phyloP scores from a whole-genome alignment of 2,329 filamentous ascomycete genomes.

The Scortechinia acanthostroma region DNA sequence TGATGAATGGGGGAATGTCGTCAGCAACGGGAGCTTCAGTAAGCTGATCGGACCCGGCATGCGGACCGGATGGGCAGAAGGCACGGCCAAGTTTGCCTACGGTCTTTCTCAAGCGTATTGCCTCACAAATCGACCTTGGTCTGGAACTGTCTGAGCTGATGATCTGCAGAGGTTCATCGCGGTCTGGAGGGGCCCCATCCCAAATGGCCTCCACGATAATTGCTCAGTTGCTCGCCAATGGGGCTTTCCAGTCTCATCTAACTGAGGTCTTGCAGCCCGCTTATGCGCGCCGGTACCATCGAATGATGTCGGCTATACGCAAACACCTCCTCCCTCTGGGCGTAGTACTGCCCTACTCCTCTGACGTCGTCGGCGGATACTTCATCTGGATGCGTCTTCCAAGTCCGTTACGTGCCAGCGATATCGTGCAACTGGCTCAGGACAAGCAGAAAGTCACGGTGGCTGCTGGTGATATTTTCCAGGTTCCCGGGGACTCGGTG shows the following conservation, averaged over 20 bases:
- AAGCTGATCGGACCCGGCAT: conserved; percentile 53
- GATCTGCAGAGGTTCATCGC: conserved; percentile 4
- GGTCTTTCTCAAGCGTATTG: conserved; percentile 50
- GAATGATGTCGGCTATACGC: conserved; percentile 37
- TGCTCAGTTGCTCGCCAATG: conserved; percentile 38
- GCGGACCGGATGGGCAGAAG: conserved; percentile 55
- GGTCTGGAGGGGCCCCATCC: conserved; percentile 6
- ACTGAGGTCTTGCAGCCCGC: conserved; percentile 38
- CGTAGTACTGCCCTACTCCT: conserved; percentile 11
- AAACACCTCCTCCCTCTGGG: conserved; percentile 25
- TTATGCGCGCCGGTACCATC: conserved; percentile 41
- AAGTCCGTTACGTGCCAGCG: conserved; percentile 30
- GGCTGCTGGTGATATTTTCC: conserved; percentile 44
- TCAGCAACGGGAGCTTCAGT: conserved; percentile 56
- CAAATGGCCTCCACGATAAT: conserved; percentile 6
- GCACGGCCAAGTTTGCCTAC: conserved; percentile 43
- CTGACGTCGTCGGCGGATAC: conserved; percentile 45
- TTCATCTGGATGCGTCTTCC: conserved; percentile 56
- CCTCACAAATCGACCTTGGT: background rate
- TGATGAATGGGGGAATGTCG: conserved; percentile 52
- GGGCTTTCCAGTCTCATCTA: conserved; percentile 41
- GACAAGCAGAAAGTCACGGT: conserved; percentile 41
- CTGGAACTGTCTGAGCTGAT: background rate
- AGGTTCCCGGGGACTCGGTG: conserved; percentile 25
- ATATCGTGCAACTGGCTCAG: conserved; percentile 36